Conservation (phyloP, 371 early-diverging fungal genomes). For the Cladochytrium tenue region DNA sequence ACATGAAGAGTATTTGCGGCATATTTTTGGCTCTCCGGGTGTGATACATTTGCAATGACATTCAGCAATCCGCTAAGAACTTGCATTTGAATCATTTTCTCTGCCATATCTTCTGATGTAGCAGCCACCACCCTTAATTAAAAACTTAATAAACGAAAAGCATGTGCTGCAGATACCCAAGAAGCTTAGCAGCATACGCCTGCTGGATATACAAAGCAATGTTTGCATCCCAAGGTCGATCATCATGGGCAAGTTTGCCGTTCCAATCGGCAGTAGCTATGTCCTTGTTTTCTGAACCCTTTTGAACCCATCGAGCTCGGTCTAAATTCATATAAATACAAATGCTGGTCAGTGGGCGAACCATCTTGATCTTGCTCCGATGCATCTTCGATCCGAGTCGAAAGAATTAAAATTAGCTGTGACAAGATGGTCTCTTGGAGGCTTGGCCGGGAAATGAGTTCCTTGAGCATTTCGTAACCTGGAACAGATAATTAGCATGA, state of each 20-base stretch:
- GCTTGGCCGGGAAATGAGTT: conserved; percentile 37
- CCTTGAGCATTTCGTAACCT: conserved; percentile 56
- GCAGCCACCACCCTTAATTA: conserved; percentile 50
- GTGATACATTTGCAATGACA: conserved; percentile 48
- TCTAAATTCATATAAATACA: background rate
- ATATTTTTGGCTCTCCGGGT: conserved; percentile 55
- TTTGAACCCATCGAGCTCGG: conserved; percentile 18
- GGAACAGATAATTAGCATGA: background rate
- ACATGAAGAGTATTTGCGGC: conserved; percentile 47
- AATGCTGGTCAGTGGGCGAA: background rate
- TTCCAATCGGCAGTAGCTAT: conserved; percentile 34
- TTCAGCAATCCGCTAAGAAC: conserved; percentile 50
- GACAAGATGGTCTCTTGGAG: conserved; percentile 49
- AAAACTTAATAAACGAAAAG: background rate
- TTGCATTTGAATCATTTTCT: conserved; percentile 50
- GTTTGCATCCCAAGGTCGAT: conserved; percentile 35
- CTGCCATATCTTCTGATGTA: conserved; percentile 38
- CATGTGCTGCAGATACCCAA: conserved; percentile 40
- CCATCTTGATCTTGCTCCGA: conserved; percentile 38
- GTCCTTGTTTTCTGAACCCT: conserved; percentile 31
- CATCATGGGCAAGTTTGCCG: conserved; percentile 26
- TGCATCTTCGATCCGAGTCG: conserved; percentile 34
- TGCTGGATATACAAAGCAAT: conserved; percentile 51
- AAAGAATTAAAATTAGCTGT: conserved; percentile 44
- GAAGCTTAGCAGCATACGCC: conserved; percentile 52